phyloP scores from a whole-genome alignment of 805 yeast species.

The Barnettozyma botsteinii region DNA sequence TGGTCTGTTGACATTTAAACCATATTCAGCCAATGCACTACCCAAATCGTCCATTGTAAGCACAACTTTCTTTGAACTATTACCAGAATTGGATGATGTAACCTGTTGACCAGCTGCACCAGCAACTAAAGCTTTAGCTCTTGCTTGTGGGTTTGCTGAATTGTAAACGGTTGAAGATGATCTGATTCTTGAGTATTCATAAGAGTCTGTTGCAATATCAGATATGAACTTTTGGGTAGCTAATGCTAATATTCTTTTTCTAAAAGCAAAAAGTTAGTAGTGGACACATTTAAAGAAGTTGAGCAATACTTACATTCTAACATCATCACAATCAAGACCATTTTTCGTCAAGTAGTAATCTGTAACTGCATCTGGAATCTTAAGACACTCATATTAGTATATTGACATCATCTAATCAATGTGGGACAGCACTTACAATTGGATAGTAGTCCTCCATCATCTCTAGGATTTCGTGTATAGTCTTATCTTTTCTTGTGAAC shows the following conservation, averaged over 20 bases:
- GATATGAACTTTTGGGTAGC: slow-evolving; percentile 95
- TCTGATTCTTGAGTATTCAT: slow-evolving; percentile 88
- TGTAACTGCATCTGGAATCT: slow-evolving; percentile 91
- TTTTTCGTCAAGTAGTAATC: slow-evolving; percentile 84
- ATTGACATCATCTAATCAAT: too few relatives aligned
- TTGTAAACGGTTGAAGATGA: slow-evolving; percentile 84
- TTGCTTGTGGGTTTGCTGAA: slow-evolving; percentile 77
- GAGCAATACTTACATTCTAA: slow-evolving; percentile 38
- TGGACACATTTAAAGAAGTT: slow-evolving; percentile 5
- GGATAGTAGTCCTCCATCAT: slow-evolving; percentile 95
- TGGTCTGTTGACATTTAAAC: slow-evolving; percentile 83
- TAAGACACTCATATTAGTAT: too few relatives aligned
- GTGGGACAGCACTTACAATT: slow-evolving; percentile 32
- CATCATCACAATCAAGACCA: slow-evolving; percentile 78
- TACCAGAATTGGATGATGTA: slow-evolving; percentile 27
- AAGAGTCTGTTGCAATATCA: slow-evolving; percentile 94
- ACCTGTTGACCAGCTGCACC: slow-evolving; percentile 45
- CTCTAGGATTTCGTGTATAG: slow-evolving; percentile 75
- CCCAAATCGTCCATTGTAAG: slow-evolving; percentile 91
- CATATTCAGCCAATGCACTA: slow-evolving; percentile 89
- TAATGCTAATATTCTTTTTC: slow-evolving; percentile 65
- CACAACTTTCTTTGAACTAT: slow-evolving; percentile 69
- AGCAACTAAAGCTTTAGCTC: slow-evolving; percentile 72
- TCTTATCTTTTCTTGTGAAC: slow-evolving; percentile 70
- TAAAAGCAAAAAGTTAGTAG: slow-evolving; percentile 1